Evolutionary conservation across 495 filamentous ascomycete genomes (phyloP).

Genomic region (Thozetella sp.): DNA sequence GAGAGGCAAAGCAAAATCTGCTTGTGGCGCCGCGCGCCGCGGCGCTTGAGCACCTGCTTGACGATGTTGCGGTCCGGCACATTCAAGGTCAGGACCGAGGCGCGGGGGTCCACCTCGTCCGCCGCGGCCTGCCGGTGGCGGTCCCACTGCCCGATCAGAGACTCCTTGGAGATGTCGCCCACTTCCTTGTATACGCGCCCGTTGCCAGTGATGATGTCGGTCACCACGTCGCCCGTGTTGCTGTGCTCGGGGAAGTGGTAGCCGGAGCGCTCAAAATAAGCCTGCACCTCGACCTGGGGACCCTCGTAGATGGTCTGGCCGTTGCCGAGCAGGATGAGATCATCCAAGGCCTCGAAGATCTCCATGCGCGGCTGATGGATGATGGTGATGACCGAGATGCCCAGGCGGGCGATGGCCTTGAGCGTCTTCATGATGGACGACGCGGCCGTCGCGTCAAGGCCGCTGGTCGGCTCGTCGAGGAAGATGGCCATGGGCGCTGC

Average conservation of each 20-base stretch:
- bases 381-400: slow-evolving; percentile 47
- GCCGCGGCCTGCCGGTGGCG: slow-evolving; percentile 16
- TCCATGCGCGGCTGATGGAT: slow-evolving; percentile 48
- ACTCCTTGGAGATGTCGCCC: slow-evolving; percentile 42
- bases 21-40: slow-evolving; percentile 45
- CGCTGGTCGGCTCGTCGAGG: slow-evolving; percentile 67
- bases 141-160: slow-evolving; percentile 40
- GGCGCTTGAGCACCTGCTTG: slow-evolving; percentile 28
- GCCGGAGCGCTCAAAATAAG: slow-evolving; percentile 46
- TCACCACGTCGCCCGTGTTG: slow-evolving; percentile 49
- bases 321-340: slow-evolving; percentile 42
- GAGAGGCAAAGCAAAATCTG: slow-evolving; percentile 50
- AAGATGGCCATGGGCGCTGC: slow-evolving; percentile 68
- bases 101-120: neutral
- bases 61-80: neutral
- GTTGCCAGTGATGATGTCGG: slow-evolving; percentile 53
- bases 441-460: slow-evolving; percentile 65
- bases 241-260: slow-evolving; percentile 38
- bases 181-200: slow-evolving; percentile 43
- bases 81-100: neutral
- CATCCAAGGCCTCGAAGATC: slow-evolving; percentile 49
- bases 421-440: slow-evolving; percentile 58
- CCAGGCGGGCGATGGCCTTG: slow-evolving; percentile 42
- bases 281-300: slow-evolving; percentile 26
- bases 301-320: slow-evolving; percentile 47